Evolutionary conservation across 2,329 filamentous ascomycete genomes (phyloP), one percentile per base, ranked within the genome.

Genomic region (Sarocladium kiliense): DNA sequence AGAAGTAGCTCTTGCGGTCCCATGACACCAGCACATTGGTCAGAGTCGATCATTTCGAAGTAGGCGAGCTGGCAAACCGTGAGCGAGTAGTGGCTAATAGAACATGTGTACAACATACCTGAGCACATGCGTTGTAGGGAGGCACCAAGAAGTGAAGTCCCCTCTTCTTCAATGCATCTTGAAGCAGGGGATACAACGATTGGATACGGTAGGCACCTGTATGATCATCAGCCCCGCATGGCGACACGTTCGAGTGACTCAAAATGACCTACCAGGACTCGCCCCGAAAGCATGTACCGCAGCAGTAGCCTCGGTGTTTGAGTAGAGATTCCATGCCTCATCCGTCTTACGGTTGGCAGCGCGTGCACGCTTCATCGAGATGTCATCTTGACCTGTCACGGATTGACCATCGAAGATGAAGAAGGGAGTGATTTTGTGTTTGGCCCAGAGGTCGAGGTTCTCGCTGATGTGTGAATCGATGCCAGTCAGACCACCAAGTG

Each of bases 331-430:
- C 93, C 94, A 99, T 3, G 93, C 94, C 56, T 86, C 77, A 61
- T 89, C 82, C 53, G 90, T 91, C 61, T 86, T 85, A 58, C 81
- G 72, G 59, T 87, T 85, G 61, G 90, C 88, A 27, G 78, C 77
- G 50, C 80, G 80, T 25, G 82, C 83, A 45, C 82, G 81, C 61
- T 84, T 80, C 55, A 87, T 78, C 23, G 85, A 77, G 57, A 86
- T 78, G 47, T 89, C 84, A 64, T 92, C 86, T 65, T 89, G 87
- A 56, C 88, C 88, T 37, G 85, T 85, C 58, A 91, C 81, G 37
- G 91, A 84, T 64, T 96, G 82, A 34, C 94, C 94, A 68, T 93
- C 89, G 71, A 99, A 99, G 53, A 99, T 80, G 69, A 99, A 97
- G 59, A 95, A 76, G 2, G 89, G 89, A n/a, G 77, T 83, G 54